These are phyloP conservation scores for Podospora anserina DNA, from an alignment of 495 filamentous ascomycete species.

Conservation along the genomic window DNA sequence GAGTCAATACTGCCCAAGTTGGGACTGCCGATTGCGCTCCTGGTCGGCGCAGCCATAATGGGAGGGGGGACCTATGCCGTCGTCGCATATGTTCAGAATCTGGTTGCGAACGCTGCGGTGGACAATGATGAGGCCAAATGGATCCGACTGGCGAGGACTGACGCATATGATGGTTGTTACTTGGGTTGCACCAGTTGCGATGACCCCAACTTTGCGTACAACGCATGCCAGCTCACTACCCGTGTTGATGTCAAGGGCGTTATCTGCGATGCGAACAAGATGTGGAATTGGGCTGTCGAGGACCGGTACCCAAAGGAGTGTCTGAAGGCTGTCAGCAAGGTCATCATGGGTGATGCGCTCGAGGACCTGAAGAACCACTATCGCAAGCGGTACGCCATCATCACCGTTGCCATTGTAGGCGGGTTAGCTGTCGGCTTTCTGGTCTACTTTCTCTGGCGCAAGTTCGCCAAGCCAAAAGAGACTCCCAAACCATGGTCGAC, in stretches of 20 bases:
- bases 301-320: slow-evolving; percentile 29
- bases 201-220: slow-evolving; percentile 24
- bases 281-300: slow-evolving; percentile 31
- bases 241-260: slow-evolving; percentile 12
- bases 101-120: slow-evolving; percentile 20
- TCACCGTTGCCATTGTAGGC: slow-evolving; percentile 23
- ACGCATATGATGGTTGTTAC: slow-evolving; percentile 32
- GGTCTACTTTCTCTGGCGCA: slow-evolving; percentile 18
- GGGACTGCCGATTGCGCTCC: slow-evolving; percentile 1
- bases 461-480: slow-evolving; percentile 8
- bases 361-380: slow-evolving; percentile 20
- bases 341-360: slow-evolving; percentile 23
- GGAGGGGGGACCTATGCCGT: slow-evolving; percentile 20
- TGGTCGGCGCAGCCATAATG: slow-evolving; percentile 7
- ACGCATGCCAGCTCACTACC: slow-evolving; percentile 28
- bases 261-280: slow-evolving; percentile 25
- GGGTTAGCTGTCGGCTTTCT: slow-evolving; percentile 16
- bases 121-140: slow-evolving; percentile 19
- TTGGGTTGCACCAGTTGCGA: slow-evolving; percentile 28
- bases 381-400: slow-evolving; percentile 17
- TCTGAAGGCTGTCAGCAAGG: slow-evolving; percentile 17
- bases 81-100: slow-evolving; percentile 21
- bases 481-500: not conserved
- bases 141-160: slow-evolving; percentile 19
- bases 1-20: not conserved